These are phyloP conservation scores for Aristolochia fimbriata DNA, from an alignment of 164 flowering plant genomes.

Conservation along the genomic window DNA sequence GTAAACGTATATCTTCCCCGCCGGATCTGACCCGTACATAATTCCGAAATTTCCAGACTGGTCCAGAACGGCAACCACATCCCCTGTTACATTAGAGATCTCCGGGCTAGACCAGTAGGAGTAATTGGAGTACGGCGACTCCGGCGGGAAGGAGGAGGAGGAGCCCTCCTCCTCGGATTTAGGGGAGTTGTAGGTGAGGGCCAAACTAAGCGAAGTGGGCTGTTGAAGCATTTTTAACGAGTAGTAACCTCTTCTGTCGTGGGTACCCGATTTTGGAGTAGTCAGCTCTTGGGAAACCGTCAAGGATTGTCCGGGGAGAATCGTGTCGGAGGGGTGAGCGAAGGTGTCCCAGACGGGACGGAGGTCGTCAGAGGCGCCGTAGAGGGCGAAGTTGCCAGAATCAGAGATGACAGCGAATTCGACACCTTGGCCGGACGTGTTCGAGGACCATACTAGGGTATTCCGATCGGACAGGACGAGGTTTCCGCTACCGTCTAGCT, in stretches of 20 bases:
- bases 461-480: slow-evolving; percentile 42
- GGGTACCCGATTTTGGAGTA: slow-evolving; percentile 29
- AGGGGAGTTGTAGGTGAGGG: slow-evolving; percentile 53
- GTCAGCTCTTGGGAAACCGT: slow-evolving; percentile 49
- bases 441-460: slow-evolving; percentile 54
- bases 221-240: slow-evolving; percentile 83
- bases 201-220: slow-evolving; percentile 67
- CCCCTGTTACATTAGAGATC: slow-evolving; percentile 78
- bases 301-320: slow-evolving; percentile 71
- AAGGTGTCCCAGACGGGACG: slow-evolving; percentile 57
- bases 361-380: slow-evolving; percentile 11
- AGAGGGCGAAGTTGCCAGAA: slow-evolving; percentile 69
- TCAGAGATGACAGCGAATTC: slow-evolving; percentile 46
- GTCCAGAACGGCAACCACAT: slow-evolving; percentile 55
- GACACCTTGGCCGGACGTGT: slow-evolving; percentile 49
- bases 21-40: slow-evolving; percentile 46
- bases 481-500: slow-evolving; percentile 65
- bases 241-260: slow-evolving; percentile 42
- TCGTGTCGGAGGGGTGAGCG: slow-evolving; percentile 78
- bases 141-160: slow-evolving; percentile 4
- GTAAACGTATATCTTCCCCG: slow-evolving; percentile 73
- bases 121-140: slow-evolving; percentile 34
- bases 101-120: slow-evolving; percentile 57
- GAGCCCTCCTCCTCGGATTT: slow-evolving; percentile 10
- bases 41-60: slow-evolving; percentile 73